Evolutionary conservation across 306 rosid genomes (phyloP).

Genomic region (Phaseolus lunatus): DNA sequence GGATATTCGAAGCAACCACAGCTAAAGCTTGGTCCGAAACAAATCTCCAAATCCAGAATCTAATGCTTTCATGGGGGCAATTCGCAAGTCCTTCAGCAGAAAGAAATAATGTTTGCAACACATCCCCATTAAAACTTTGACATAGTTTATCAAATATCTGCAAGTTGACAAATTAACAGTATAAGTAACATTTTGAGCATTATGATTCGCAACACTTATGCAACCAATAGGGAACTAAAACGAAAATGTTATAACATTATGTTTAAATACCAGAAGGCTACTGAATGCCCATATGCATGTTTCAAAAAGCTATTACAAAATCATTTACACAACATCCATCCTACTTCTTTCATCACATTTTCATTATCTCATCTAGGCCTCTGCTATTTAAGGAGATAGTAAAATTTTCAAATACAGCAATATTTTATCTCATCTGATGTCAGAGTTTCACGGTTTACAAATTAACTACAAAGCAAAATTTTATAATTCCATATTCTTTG

Average conservation of each 20-base stretch:
- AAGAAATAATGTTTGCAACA: slow-evolving; percentile 87
- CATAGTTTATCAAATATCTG: slow-evolving; percentile 99
- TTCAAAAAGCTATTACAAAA: slow-evolving; percentile 12
- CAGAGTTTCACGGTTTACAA: slow-evolving; percentile 34
- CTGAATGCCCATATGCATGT: slow-evolving; percentile 21
- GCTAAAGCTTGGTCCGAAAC: slow-evolving; percentile 79
- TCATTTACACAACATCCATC: slow-evolving; percentile 25
- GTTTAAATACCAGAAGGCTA: slow-evolving; percentile 22
- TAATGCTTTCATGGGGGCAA: slow-evolving; percentile 68
- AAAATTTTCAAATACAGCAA: slow-evolving; percentile 16
- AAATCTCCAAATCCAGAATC: slow-evolving; percentile 88
- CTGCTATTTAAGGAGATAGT: slow-evolving; percentile 31
- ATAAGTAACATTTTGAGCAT: slow-evolving; percentile 27
- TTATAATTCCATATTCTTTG: slow-evolving; percentile 17
- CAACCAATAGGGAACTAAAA: slow-evolving; percentile 13
- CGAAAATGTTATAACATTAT: not conserved
- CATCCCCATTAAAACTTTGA: slow-evolving; percentile 93
- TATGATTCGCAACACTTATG: slow-evolving; percentile 1
- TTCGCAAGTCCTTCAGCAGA: slow-evolving; percentile 91
- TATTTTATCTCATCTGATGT: not conserved
- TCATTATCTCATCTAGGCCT: slow-evolving; percentile 29
- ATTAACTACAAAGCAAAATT: slow-evolving; percentile 14
- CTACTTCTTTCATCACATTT: slow-evolving; percentile 28
- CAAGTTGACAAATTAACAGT: slow-evolving; percentile 36
- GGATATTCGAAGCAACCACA: slow-evolving; percentile 95